These are phyloP conservation scores for Spinacia oleracea DNA, from an alignment of 179 eudicot genomes.

Conservation along the genomic window DNA sequence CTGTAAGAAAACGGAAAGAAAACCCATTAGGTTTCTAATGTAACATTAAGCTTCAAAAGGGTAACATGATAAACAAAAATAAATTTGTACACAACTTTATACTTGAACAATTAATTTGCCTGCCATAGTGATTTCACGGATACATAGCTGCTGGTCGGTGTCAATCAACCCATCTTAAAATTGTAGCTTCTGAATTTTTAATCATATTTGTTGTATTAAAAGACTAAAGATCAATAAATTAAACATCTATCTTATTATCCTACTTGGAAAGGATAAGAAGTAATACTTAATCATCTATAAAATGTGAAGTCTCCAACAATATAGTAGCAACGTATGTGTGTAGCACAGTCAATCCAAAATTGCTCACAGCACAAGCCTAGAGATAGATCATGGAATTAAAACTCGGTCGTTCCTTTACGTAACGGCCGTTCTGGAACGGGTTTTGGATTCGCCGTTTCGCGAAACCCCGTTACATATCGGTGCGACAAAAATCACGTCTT, in stretches of 20 bases:
- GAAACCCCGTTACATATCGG: too few species aligned
- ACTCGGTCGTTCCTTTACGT: too few species aligned
- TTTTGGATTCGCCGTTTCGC: too few species aligned
- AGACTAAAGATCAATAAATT: neutral
- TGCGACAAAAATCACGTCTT: too few species aligned
- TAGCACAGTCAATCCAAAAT: neutral
- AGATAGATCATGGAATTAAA: too few species aligned
- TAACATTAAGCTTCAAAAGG: neutral
- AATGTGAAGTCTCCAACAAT: neutral
- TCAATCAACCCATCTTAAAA: neutral
- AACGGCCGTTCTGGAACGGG: too few species aligned
- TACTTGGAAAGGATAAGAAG: too few species aligned
- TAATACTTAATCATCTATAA: too few species aligned
- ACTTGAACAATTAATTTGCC: neutral
- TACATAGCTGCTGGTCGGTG: neutral
- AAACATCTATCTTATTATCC: neutral
- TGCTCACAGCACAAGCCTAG: neutral
- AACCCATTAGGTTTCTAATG: neutral
- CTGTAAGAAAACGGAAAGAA: constrained; percentile 36
- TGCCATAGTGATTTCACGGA: neutral
- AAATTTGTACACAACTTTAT: too few species aligned
- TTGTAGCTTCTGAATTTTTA: neutral
- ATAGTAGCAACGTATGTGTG: neutral
- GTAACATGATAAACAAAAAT: too few species aligned
- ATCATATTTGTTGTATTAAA: too few species aligned